A percentile compares a stretch with the other conserved stretches of the same genome.
These are phyloP conservation scores for Penicillium olsonii DNA, from an alignment of 2,329 filamentous ascomycete genomes.

Conservation along the genomic window DNA sequence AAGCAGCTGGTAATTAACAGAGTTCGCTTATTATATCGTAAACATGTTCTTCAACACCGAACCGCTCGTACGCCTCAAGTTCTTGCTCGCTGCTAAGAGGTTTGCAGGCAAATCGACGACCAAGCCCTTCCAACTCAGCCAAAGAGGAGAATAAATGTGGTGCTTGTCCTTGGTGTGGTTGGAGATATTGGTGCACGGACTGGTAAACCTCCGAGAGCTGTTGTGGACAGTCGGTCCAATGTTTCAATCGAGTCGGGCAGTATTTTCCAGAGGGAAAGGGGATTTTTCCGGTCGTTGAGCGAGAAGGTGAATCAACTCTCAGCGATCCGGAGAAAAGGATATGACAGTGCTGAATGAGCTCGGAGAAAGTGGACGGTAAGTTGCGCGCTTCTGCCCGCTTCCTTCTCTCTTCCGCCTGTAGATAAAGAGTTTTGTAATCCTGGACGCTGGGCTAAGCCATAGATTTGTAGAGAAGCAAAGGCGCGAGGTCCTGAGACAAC, in stretches of 20 bases:
- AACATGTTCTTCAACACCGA: conserved; percentile 15
- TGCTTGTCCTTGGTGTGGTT: conserved; percentile 11
- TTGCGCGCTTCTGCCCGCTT: conserved; percentile 3
- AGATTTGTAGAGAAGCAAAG: background rate
- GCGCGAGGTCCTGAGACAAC: background rate
- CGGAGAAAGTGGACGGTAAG: conserved; percentile 10
- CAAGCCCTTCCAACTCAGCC: conserved; percentile 18
- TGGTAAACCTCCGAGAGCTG: conserved; percentile 19
- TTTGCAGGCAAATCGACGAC: conserved; percentile 14
- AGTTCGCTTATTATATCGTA: conserved; percentile 31
- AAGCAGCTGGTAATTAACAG: conserved; percentile 28
- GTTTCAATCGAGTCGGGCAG: conserved; percentile 23
- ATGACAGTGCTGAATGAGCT: conserved; percentile 22
- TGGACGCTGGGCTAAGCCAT: conserved; percentile 12
- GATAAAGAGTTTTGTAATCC: conserved; percentile 13
- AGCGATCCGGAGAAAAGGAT: conserved; percentile 23
- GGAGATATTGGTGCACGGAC: conserved; percentile 17
- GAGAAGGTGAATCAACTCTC: conserved; percentile 21
- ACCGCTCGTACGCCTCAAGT: conserved; percentile 14
- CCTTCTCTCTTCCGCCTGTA: background rate
- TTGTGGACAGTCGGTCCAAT: conserved; percentile 23
- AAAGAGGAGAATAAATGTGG: conserved; percentile 16
- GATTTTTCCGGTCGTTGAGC: conserved; percentile 28
- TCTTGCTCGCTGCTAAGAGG: conserved; percentile 24
- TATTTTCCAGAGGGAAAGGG: conserved; percentile 24